Conservation (phyloP, 768 basidiomycete genomes). For the Trametes cingulata region DNA sequence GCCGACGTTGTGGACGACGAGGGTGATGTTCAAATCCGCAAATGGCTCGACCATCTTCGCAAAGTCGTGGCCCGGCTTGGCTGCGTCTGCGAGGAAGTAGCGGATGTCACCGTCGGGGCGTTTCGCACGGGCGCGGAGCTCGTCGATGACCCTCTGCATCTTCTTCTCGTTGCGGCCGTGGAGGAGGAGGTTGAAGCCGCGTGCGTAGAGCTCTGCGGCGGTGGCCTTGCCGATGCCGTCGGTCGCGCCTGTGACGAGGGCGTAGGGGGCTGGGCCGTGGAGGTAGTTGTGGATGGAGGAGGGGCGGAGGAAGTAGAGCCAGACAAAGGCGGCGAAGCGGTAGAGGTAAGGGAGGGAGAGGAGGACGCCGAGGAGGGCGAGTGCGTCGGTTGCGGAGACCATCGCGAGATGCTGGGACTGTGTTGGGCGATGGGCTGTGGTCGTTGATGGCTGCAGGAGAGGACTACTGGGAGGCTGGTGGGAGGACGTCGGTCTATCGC, state of each 20-base stretch:
- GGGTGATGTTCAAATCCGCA: conserved; percentile 30
- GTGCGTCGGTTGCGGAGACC: conserved; percentile 7
- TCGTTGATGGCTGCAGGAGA: not conserved
- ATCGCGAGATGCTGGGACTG: not conserved
- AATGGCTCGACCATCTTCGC: conserved; percentile 21
- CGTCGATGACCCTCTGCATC: conserved; percentile 25
- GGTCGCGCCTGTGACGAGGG: conserved; percentile 31
- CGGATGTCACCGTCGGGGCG: conserved; percentile 19
- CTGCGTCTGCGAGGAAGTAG: conserved; percentile 31
- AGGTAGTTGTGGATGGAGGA: conserved; percentile 23
- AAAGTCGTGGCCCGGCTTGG: conserved; percentile 22
- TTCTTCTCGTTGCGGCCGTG: conserved; percentile 31
- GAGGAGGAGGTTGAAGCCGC: conserved; percentile 33
- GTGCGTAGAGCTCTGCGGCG: conserved; percentile 28
- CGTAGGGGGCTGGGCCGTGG: conserved; percentile 27
- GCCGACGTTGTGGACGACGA: conserved; percentile 33
- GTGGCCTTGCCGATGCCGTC: conserved; percentile 33
- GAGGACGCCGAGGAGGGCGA: conserved; percentile 21
- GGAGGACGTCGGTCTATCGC: not conserved
- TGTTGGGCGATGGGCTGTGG: not conserved
- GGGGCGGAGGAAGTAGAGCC: conserved; percentile 27
- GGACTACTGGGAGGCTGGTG: not conserved
- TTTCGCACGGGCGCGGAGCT: conserved; percentile 16
- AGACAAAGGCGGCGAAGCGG: conserved; percentile 22
- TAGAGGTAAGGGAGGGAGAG: conserved; percentile 20